These are phyloP conservation scores for Dothideomycetidae sp. DNA, from an alignment of 2,329 filamentous ascomycete species.

Conservation along the genomic window DNA sequence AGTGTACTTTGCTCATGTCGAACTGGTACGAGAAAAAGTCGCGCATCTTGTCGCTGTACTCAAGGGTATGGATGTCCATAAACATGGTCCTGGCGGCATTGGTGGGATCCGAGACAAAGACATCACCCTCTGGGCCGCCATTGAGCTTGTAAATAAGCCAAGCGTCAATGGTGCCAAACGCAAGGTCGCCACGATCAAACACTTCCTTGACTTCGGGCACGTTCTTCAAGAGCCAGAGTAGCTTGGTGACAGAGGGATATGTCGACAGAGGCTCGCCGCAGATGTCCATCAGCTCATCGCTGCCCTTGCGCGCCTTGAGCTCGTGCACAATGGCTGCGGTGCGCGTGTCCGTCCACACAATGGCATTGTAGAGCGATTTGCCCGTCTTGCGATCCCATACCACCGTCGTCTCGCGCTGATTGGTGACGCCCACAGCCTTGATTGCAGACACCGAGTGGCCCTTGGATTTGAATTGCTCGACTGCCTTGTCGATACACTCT, in stretches of 20 bases:
- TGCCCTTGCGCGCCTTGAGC: slow-evolving; percentile 51
- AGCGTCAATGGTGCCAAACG: slow-evolving; percentile 77
- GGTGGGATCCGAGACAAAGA: slow-evolving; percentile 72
- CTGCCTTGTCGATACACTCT: slow-evolving; percentile 63
- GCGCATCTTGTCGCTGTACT: slow-evolving; percentile 66
- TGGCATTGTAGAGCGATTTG: slow-evolving; percentile 66
- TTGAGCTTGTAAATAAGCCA: slow-evolving; percentile 82
- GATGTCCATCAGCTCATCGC: slow-evolving; percentile 53
- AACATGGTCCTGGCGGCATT: slow-evolving; percentile 92
- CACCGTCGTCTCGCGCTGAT: slow-evolving; percentile 77
- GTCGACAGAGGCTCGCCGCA: slow-evolving; percentile 77
- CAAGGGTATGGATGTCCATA: slow-evolving; percentile 67
- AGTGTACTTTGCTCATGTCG: slow-evolving; percentile 52
- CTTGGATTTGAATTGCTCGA: slow-evolving; percentile 53
- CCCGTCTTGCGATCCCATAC: slow-evolving; percentile 74
- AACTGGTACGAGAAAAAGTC: slow-evolving; percentile 57
- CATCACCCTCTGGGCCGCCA: slow-evolving; percentile 49
- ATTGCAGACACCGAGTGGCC: slow-evolving; percentile 57
- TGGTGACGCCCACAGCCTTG: slow-evolving; percentile 70
- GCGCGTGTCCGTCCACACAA: slow-evolving; percentile 83
- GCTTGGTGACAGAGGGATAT: slow-evolving; percentile 75
- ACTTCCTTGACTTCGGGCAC: slow-evolving; percentile 53
- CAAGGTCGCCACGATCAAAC: slow-evolving; percentile 60
- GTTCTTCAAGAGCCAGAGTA: slow-evolving; percentile 69
- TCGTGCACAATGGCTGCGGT: slow-evolving; percentile 64